Evolutionary conservation across 495 filamentous ascomycete genomes (phyloP), one percentile per base, ranked within the genome.

Genomic region (Aspergillus bridgeri): DNA sequence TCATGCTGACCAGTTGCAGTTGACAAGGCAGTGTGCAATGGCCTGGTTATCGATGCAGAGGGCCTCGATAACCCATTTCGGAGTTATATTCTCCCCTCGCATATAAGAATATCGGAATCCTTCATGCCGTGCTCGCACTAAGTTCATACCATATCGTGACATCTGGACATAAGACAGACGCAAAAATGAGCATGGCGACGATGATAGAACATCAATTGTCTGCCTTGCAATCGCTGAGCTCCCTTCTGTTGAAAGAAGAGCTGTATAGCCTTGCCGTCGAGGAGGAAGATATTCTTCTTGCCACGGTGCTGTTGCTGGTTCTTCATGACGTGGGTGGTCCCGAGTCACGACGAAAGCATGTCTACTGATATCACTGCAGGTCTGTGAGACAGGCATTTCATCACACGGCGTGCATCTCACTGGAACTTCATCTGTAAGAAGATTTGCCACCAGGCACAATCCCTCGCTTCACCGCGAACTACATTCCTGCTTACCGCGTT

Each of bases 331-430:
- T 56, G 48, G 15, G 48, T 33, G 7, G 17, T 56, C 18, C 21
- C 43, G 19, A 49, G 5, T 13, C 33, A 38, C 33, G 11, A 15
- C 9, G 17, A 2, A 1, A 38, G 33, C 33, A 1, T 4, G 1
- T 15, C 13, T 38, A 15, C 54, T 47, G 27, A 9, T 15, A 27
- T 27, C 13, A 11, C 7, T 3, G 9, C 24, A 56, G 54, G 29
- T 56, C 21, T 56, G 54, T 20, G 54, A 56, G 44, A 49, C 54
- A n/a, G 54, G 54, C 5, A 56, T 56, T 29, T 56, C 54, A 56
- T 48, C 54, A 15, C 42, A 56, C 45, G 54, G 54, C n/a, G 54
- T 47, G 13, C 54, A 56, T 33, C 44, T 56, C 19, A 56, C 54
- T 8, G 54, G 54, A 15, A 23, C 43, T 48, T 56, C 23, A 24